These are phyloP conservation scores for Hippophae gyantsensis DNA, from an alignment of 306 rosid genomes.

Conservation along the genomic window DNA sequence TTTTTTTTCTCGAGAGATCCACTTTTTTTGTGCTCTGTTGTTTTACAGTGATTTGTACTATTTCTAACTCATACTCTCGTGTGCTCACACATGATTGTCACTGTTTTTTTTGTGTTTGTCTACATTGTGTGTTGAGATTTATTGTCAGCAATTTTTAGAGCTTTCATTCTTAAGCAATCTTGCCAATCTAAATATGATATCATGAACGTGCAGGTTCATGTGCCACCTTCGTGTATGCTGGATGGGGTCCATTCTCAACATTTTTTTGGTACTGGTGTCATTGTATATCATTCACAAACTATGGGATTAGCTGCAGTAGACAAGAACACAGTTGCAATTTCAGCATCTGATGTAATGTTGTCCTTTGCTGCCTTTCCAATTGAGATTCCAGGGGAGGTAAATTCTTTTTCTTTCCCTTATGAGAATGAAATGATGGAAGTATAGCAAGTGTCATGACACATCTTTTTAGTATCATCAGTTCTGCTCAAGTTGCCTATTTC, in stretches of 20 bases:
- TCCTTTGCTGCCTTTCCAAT: slow-evolving; percentile 94
- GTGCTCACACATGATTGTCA: background rate
- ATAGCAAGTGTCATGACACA: background rate
- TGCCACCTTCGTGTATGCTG: slow-evolving; percentile 92
- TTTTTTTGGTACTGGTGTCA: slow-evolving; percentile 87
- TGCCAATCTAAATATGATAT: slow-evolving; percentile 15
- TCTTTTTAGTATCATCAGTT: background rate
- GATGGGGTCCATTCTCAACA: slow-evolving; percentile 95
- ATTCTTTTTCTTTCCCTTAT: slow-evolving; percentile 8
- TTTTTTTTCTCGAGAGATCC: no score
- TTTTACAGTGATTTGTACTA: no score
- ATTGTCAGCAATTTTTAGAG: background rate
- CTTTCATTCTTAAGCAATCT: slow-evolving; percentile 4
- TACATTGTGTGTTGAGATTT: background rate
- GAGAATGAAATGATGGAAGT: no score
- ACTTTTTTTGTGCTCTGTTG: no score
- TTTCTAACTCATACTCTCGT: no score
- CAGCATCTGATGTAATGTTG: slow-evolving; percentile 78
- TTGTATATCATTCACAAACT: slow-evolving; percentile 65
- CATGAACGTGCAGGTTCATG: slow-evolving; percentile 63
- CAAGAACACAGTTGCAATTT: slow-evolving; percentile 85
- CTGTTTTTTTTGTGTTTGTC: background rate
- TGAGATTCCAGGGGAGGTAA: slow-evolving; percentile 95
- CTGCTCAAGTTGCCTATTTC: slow-evolving; percentile 12
- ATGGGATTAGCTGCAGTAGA: slow-evolving; percentile 88